These are phyloP conservation scores for Pythium sukuiense DNA, from an alignment of 352 stramenopile species.

Conservation along the genomic window DNA sequence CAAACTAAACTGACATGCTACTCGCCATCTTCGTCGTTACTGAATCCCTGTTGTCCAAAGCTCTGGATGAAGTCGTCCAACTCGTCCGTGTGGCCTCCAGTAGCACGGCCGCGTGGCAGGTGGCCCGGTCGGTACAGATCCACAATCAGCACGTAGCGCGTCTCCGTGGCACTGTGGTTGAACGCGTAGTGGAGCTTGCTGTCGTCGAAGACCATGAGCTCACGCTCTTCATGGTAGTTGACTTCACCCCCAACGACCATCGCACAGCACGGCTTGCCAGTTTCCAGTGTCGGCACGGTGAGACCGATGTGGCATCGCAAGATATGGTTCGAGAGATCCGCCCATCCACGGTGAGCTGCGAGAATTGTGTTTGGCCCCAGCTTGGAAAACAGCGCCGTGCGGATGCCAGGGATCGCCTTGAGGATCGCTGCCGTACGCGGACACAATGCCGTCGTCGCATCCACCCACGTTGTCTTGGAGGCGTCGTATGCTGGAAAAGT, in stretches of 20 bases:
- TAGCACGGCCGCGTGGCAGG: slow-evolving; percentile 73
- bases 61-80: slow-evolving; percentile 88
- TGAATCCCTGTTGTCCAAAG: slow-evolving; percentile 63
- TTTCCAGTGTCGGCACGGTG: slow-evolving; percentile 54
- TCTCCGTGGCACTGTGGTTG: slow-evolving; percentile 70
- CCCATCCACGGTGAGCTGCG: slow-evolving; percentile 78
- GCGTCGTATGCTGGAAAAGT: slow-evolving; percentile 88
- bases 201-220: slow-evolving; percentile 91
- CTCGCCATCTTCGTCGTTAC: slow-evolving; percentile 7
- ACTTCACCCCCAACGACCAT: slow-evolving; percentile 81
- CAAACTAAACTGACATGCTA: not conserved
- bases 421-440: slow-evolving; percentile 79
- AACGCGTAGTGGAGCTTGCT: slow-evolving; percentile 90
- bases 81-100: slow-evolving; percentile 84
- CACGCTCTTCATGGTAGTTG: slow-evolving; percentile 61
- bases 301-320: slow-evolving; percentile 80
- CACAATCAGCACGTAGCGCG: slow-evolving; percentile 83
- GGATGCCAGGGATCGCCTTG: slow-evolving; percentile 57
- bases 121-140: slow-evolving; percentile 85
- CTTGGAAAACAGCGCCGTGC: slow-evolving; percentile 89
- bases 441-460: slow-evolving; percentile 70
- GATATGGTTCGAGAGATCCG: slow-evolving; percentile 90
- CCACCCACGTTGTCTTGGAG: slow-evolving; percentile 83
- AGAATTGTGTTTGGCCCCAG: slow-evolving; percentile 79
- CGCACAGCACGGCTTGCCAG: slow-evolving; percentile 61